Base-by-base conservation (phyloP, 2,329 filamentous ascomycete species). In the Fusarium sp. region DNA sequence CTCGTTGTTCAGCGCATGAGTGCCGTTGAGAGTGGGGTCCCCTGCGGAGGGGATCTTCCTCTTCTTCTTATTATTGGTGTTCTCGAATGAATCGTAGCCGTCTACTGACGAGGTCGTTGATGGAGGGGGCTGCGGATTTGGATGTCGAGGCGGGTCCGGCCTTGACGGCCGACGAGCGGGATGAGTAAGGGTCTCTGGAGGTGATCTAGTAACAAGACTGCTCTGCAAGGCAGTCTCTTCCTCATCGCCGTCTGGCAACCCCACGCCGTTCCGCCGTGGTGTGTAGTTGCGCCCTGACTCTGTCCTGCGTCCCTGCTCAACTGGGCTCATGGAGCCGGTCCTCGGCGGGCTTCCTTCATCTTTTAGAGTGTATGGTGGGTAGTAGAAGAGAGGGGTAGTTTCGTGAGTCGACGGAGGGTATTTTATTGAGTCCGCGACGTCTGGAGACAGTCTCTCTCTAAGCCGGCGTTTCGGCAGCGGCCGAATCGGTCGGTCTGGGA, bases 11-110 rank as follows among this genome's bases (percentile, higher is more conserved):
- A 82, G 67, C 16, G 72, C 76, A 69, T 88, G 87, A 8, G 81
- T 79, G 4, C 83, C 83, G 60, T 84, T 85, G 22, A 88, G 76
- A 5, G 83, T 89, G 16, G 91, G 87, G 78, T 94, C 93, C 20
- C 94, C 93, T 11, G 94, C 95, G 0, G 95, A 95, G 0, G 97
- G 97, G 41, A 99, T 98, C 85, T 99, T 99, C 76, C 97, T 91
- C 84, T 99, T 98, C 87, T 98, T 99, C 85, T 99, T 99, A 82
- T 99, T 99, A 83, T 98, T 98, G 39, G 95, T 97, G 79, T 98
- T 98, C 83, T 99, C 97, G 79, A 98, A 97, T 8, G 95, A 97
- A 82, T 99, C 97, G 82, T 98, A 98, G 16, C 95, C 95, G 81
- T 98, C 96, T 13, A 90, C 86, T 4, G 92, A 93, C 6, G 92